Evolutionary conservation across 2,329 filamentous ascomycete species (phyloP).

Genomic region (Emmonsia crescens): DNA sequence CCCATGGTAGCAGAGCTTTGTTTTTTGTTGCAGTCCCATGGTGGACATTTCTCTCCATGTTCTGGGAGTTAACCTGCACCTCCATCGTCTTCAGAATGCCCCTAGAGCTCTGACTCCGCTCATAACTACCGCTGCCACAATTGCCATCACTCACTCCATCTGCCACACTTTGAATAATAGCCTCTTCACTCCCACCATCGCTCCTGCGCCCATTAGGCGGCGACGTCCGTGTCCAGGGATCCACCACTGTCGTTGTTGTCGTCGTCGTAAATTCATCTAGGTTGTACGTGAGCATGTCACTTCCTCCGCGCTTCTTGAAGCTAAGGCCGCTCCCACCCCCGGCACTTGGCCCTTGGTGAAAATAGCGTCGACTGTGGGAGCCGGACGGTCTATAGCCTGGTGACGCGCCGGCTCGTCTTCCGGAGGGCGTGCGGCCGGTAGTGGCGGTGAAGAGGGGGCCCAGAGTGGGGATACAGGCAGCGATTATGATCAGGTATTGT

Average conservation of each 20-base stretch:
- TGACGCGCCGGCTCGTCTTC: not conserved
- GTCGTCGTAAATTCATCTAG: constrained; percentile 2
- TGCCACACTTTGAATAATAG: not conserved
- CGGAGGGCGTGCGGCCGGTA: not conserved
- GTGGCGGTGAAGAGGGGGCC: constrained; percentile 5
- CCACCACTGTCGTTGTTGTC: not conserved
- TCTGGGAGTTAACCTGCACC: constrained; percentile 3
- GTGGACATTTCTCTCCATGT: not conserved
- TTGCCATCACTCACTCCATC: not conserved
- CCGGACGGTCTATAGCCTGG: not conserved
- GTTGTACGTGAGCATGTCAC: not conserved
- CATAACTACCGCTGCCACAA: not conserved
- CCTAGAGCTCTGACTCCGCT: not conserved
- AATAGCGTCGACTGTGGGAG: not conserved
- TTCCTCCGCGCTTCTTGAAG: not conserved
- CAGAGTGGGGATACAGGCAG: constrained; percentile 9
- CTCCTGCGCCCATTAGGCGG: not conserved
- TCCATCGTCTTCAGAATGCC: constrained; percentile 11
- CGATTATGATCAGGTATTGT: constrained; percentile 13
- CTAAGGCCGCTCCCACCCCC: not conserved
- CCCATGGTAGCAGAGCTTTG: not conserved
- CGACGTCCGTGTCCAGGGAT: not conserved
- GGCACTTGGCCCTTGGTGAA: not conserved
- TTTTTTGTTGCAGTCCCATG: not conserved
- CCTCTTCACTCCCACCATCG: not conserved